These are phyloP conservation scores for Eucalyptus virginea DNA, from an alignment of 345 rosid genomes.

Conservation along the genomic window DNA sequence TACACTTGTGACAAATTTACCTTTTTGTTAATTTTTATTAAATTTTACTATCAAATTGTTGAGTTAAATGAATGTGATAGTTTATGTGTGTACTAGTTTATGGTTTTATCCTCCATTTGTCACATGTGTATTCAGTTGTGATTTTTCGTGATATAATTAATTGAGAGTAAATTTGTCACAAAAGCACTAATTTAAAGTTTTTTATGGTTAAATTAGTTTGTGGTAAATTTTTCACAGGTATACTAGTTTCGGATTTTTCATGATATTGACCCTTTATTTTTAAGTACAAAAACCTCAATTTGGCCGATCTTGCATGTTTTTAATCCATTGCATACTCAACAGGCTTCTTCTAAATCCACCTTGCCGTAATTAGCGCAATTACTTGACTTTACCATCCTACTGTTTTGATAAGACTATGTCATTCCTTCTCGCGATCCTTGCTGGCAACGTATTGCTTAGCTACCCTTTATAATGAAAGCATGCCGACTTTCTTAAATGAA, in stretches of 20 bases:
- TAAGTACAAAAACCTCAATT: background rate
- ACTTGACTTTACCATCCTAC: background rate
- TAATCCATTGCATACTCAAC: background rate
- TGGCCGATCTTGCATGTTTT: background rate
- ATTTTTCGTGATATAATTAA: too few species aligned
- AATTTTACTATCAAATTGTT: fast-evolving
- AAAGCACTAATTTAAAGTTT: too few species aligned
- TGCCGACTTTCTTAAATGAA: background rate
- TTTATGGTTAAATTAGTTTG: too few species aligned
- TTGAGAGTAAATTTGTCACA: too few species aligned
- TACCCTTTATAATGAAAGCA: background rate
- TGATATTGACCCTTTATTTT: too few species aligned
- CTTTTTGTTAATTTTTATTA: too few species aligned
- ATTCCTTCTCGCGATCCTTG: background rate
- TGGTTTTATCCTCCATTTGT: too few species aligned
- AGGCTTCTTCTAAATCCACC: background rate
- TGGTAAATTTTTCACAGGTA: fast-evolving
- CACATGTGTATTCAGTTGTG: too few species aligned
- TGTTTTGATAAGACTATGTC: background rate
- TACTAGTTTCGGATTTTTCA: too few species aligned
- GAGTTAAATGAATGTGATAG: too few species aligned
- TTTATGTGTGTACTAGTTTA: too few species aligned
- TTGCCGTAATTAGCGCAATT: background rate
- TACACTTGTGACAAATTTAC: too few species aligned
- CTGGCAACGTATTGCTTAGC: background rate